Evolutionary conservation across 352 stramenopile genomes (phyloP), one percentile per base, ranked within the genome.

Genomic region (Phytophthora syringae): DNA sequence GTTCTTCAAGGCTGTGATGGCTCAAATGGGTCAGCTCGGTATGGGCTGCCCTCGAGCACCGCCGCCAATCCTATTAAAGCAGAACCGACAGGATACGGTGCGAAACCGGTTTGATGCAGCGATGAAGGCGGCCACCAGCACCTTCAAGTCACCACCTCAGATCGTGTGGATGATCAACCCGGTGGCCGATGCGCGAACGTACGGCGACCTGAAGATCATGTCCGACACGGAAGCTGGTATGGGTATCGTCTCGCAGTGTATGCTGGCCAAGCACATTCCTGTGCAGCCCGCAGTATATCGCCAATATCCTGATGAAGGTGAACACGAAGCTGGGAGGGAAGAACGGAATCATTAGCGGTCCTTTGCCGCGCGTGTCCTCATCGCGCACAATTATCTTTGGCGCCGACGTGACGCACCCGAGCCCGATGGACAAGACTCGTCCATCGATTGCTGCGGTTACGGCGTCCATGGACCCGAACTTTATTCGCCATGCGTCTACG

Each of bases 361-460:
- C 72, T 10, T 39, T 89, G 5, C 81, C 69, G 0, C 80, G 78
- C 53, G 72, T 92, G 7, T 79, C 73, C 11, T 52, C 67, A 0
- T 66, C 69, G 18, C 67, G 70, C 74, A 94, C 86, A 11, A 94
- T 95, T 34, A 86, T 95, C 5, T 92, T 95, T 49, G 87, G 86
- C 24, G 88, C 88, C 0, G 88, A 96, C 30, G 88, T 96, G 55
- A 94, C 86, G 30, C 88, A 96, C 54, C 85, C 88, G 3, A 84
- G 80, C 36, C 79, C 86, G 1, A 84, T 86, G 40, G 86, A 94
- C 54, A 87, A 72, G 40, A 87, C 74, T 6, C 82, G 84, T 4
- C 87, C 87, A 25, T 93, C 82, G 18, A 84, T 97, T 42, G 89
- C 89, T 5, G 89, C 89, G 5, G 76, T 97, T 0, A 88, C 93